These are phyloP conservation scores for Trichoderma parareesei DNA, from an alignment of 495 filamentous ascomycete species.

Conservation along the genomic window DNA sequence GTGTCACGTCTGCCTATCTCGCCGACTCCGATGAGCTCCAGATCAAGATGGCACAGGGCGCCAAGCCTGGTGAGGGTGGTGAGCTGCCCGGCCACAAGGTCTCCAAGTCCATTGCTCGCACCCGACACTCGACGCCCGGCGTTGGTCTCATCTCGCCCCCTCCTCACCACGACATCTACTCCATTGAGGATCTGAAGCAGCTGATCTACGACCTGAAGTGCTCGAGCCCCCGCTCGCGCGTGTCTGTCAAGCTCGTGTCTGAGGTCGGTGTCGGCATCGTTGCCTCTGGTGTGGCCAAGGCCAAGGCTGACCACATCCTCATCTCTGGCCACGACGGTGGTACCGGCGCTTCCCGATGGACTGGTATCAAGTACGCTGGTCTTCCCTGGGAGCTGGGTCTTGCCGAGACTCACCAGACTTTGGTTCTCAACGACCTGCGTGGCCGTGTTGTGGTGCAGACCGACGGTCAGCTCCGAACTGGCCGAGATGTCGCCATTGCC, in stretches of 20 bases:
- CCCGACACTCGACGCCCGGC: slow-evolving; percentile 95
- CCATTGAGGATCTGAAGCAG: slow-evolving; percentile 97
- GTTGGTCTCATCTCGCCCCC: slow-evolving; percentile 98
- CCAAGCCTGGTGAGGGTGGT: slow-evolving; percentile 97
- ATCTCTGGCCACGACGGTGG: slow-evolving; percentile 98
- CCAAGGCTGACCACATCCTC: slow-evolving; percentile 95
- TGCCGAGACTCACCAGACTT: slow-evolving; percentile 95
- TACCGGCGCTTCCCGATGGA: slow-evolving; percentile 97
- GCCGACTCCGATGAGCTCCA: slow-evolving; percentile 97
- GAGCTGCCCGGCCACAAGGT: slow-evolving; percentile 98
- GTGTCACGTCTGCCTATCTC: slow-evolving; percentile 97
- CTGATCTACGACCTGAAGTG: slow-evolving; percentile 98
- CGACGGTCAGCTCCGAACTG: slow-evolving; percentile 91
- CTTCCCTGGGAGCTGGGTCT: slow-evolving; percentile 97
- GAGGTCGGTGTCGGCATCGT: slow-evolving; percentile 98
- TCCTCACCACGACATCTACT: slow-evolving; percentile 99
- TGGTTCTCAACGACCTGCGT: slow-evolving; percentile 96
- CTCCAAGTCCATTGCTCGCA: slow-evolving; percentile 89
- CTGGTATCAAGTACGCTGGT: slow-evolving; percentile 98
- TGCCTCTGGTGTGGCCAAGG: slow-evolving; percentile 96
- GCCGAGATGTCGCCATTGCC: slow-evolving; percentile 91
- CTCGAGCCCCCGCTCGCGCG: slow-evolving; percentile 85
- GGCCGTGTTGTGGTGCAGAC: slow-evolving; percentile 97
- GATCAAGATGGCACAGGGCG: slow-evolving; percentile 99
- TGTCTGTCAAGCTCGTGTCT: slow-evolving; percentile 98